A percentile compares a stretch with the other conserved stretches of the same genome.
Conservation (phyloP, 768 basidiomycete species). For the Clitopilus hobsonii region DNA sequence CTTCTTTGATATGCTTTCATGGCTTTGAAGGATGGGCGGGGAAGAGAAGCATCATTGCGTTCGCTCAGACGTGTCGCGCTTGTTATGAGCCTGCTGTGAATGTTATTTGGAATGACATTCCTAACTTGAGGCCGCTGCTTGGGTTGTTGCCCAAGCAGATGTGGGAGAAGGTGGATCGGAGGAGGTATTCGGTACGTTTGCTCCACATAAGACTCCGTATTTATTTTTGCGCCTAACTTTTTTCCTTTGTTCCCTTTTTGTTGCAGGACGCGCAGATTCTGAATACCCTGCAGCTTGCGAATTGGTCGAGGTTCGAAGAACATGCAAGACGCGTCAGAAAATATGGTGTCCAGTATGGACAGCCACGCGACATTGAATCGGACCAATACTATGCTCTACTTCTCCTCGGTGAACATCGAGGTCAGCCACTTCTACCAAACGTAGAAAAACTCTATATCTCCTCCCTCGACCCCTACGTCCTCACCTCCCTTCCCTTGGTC, state of each 20-base stretch:
- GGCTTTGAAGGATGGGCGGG: background rate
- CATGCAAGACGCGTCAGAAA: background rate
- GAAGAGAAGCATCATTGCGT: slow-evolving; percentile 40
- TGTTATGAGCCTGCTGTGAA: slow-evolving; percentile 66
- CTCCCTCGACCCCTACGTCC: background rate
- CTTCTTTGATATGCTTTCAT: background rate
- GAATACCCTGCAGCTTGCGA: background rate
- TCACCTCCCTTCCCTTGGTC: background rate
- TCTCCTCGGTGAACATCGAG: background rate
- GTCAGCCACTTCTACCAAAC: background rate
- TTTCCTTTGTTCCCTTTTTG: background rate
- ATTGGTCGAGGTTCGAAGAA: background rate
- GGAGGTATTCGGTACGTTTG: background rate
- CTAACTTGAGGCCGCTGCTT: slow-evolving; percentile 67
- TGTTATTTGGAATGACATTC: slow-evolving; percentile 73
- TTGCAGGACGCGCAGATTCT: background rate
- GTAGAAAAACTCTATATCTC: background rate
- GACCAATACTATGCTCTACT: background rate
- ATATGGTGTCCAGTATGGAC: background rate
- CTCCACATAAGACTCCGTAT: background rate
- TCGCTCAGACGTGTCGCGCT: slow-evolving; percentile 73
- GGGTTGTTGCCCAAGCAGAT: slow-evolving; percentile 55
- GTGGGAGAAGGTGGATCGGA: background rate
- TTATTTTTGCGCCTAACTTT: background rate
- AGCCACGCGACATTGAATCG: background rate